Evolutionary conservation across 1,139 yeast genomes (phyloP).

Genomic region (Diutina mesorugosa): DNA sequence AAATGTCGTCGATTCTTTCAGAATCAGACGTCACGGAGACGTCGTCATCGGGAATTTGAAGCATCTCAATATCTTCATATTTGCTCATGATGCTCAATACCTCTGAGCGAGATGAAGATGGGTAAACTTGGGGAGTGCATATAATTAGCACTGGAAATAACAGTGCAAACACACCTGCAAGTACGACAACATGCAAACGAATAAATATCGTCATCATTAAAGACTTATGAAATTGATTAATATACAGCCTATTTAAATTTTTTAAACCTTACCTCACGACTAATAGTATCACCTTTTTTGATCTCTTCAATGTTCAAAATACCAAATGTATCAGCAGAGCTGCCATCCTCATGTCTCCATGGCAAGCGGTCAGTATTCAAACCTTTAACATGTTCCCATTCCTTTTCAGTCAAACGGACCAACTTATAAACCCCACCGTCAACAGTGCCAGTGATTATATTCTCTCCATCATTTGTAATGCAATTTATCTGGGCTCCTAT

Average conservation of each 20-base stretch:
- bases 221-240: too few relatives aligned
- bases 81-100: conserved; percentile 7
- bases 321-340: conserved; percentile 2
- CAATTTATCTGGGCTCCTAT: conserved; percentile 22
- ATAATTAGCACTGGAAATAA: too few relatives aligned
- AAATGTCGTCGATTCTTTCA: conserved; percentile 17
- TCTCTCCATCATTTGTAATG: conserved; percentile 4
- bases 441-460: conserved; percentile 21
- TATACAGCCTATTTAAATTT: background rate
- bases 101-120: background rate
- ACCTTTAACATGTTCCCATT: background rate
- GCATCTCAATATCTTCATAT: conserved; percentile 33
- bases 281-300: background rate
- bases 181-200: too few relatives aligned
- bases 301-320: background rate
- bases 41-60: conserved; percentile 28
- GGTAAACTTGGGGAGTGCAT: background rate
- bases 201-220: too few relatives aligned
- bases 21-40: conserved; percentile 13
- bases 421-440: conserved; percentile 20
- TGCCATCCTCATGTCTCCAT: background rate
- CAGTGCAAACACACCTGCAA: too few relatives aligned
- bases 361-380: background rate
- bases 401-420: background rate
- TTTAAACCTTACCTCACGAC: background rate